Conservation (phyloP, 805 yeast genomes). For the Metschnikowia bowlesiae region DNA sequence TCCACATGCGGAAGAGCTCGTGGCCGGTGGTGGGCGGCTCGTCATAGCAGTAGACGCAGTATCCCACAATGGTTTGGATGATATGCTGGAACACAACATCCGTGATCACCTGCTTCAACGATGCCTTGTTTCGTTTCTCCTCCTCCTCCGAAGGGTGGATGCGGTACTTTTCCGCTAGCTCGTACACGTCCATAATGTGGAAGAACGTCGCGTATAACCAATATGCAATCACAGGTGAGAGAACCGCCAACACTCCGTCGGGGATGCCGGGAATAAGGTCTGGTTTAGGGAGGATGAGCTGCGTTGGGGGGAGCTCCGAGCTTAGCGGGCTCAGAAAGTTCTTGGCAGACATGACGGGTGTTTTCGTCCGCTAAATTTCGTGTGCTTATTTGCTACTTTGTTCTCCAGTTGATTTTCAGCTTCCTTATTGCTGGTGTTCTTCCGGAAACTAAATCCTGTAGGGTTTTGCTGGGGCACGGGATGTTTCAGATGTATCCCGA, state of each 20-base stretch:
- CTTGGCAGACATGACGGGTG: slow-evolving; percentile 3
- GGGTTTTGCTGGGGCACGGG: too few species aligned
- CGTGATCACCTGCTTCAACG: slow-evolving; percentile 60
- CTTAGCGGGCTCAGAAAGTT: slow-evolving; percentile 18
- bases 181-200: slow-evolving; percentile 67
- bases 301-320: slow-evolving; percentile 12
- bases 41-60: slow-evolving; percentile 51
- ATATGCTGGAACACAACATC: slow-evolving; percentile 85
- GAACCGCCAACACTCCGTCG: slow-evolving; percentile 68
- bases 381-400: background rate
- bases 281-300: slow-evolving; percentile 25
- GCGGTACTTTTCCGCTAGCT: slow-evolving; percentile 76
- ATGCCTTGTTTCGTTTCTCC: slow-evolving; percentile 66
- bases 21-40: slow-evolving; percentile 48
- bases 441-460: too few species aligned
- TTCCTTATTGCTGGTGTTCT: too few species aligned
- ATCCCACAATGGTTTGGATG: slow-evolving; percentile 74
- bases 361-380: background rate
- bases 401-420: too few species aligned
- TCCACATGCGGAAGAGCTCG: slow-evolving; percentile 47
- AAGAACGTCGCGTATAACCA: slow-evolving; percentile 76
- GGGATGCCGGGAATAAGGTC: slow-evolving; percentile 55
- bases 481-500: too few species aligned
- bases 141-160: slow-evolving; percentile 93
- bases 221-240: slow-evolving; percentile 75